phyloP scores from a whole-genome alignment of 1,284 basidiomycete species.

The Papiliotrema laurentii region DNA sequence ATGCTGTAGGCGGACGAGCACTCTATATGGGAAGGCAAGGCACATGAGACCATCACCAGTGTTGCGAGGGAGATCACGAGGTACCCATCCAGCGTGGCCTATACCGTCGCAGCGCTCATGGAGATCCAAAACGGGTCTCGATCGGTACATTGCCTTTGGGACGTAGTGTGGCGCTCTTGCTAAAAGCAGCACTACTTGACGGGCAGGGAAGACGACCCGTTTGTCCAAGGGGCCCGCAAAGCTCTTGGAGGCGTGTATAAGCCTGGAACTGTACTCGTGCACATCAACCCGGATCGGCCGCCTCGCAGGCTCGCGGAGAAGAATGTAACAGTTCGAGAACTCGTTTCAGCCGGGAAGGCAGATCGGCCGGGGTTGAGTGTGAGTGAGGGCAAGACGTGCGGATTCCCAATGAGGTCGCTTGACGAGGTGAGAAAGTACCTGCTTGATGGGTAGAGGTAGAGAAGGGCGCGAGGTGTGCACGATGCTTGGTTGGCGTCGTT shows the following conservation, averaged over 20 bases:
- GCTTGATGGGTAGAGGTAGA: no score
- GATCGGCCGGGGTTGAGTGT: no score
- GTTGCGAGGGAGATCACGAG: constrained; percentile 26
- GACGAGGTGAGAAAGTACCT: no score
- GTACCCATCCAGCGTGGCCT: constrained; percentile 34
- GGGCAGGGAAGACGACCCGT: neutral
- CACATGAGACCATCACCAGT: constrained; percentile 29
- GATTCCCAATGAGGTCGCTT: no score
- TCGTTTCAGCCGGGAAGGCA: neutral
- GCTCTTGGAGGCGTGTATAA: neutral
- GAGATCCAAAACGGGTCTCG: constrained; percentile 25
- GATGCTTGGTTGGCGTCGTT: no score
- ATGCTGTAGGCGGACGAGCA: constrained; percentile 35
- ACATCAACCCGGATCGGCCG: neutral
- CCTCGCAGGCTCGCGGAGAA: neutral
- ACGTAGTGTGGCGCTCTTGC: neutral
- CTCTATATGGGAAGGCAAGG: constrained; percentile 41
- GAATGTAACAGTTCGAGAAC: neutral
- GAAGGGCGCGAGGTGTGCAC: no score
- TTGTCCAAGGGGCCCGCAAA: neutral
- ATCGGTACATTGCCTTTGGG: neutral
- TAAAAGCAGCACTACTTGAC: neutral
- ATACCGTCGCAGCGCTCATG: constrained; percentile 28
- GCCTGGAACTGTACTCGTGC: neutral
- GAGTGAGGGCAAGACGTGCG: no score